phyloP scores from a whole-genome alignment of 1,139 yeast species.

The Candida mesenterica region DNA sequence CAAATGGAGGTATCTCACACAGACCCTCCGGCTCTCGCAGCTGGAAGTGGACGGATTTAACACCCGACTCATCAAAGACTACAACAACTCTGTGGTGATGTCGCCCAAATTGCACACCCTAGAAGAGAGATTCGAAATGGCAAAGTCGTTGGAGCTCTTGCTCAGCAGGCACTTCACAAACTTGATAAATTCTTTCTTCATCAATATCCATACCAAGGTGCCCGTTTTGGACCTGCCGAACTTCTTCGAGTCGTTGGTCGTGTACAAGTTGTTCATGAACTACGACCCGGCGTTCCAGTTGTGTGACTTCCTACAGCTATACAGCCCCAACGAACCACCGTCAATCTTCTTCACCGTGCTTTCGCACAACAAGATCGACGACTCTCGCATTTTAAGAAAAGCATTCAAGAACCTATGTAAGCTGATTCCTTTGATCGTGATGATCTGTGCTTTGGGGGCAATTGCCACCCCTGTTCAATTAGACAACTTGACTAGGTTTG shows the following conservation, averaged over 20 bases:
- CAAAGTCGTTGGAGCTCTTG: slow-evolving; percentile 21
- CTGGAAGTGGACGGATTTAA: slow-evolving; percentile 15
- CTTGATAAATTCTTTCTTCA: slow-evolving; percentile 32
- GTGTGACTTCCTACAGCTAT: slow-evolving; percentile 18
- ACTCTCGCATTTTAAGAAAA: slow-evolving; percentile 19
- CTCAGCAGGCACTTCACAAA: slow-evolving; percentile 20
- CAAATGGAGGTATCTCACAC: slow-evolving; percentile 32
- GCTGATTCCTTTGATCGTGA: slow-evolving; percentile 28
- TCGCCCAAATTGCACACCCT: slow-evolving; percentile 11
- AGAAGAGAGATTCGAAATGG: slow-evolving; percentile 17
- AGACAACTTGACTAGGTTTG: slow-evolving; percentile 32
- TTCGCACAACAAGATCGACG: slow-evolving; percentile 15
- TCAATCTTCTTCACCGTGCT: slow-evolving; percentile 16
- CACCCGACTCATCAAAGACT: slow-evolving; percentile 17
- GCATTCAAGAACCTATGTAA: slow-evolving; percentile 25
- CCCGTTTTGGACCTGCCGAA: slow-evolving; percentile 34
- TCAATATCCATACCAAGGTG: slow-evolving; percentile 35
- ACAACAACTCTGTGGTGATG: slow-evolving; percentile 14
- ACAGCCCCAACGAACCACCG: slow-evolving; percentile 13
- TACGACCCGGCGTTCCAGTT: slow-evolving; percentile 20
- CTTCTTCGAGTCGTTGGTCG: slow-evolving; percentile 32
- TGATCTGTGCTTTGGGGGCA: slow-evolving; percentile 36
- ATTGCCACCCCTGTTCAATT: slow-evolving; percentile 33
- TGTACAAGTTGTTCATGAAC: slow-evolving; percentile 23
- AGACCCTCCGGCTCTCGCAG: slow-evolving; percentile 17